Evolutionary conservation across 2,329 filamentous ascomycete species (phyloP).

Genomic region (Cytospora piceicola): DNA sequence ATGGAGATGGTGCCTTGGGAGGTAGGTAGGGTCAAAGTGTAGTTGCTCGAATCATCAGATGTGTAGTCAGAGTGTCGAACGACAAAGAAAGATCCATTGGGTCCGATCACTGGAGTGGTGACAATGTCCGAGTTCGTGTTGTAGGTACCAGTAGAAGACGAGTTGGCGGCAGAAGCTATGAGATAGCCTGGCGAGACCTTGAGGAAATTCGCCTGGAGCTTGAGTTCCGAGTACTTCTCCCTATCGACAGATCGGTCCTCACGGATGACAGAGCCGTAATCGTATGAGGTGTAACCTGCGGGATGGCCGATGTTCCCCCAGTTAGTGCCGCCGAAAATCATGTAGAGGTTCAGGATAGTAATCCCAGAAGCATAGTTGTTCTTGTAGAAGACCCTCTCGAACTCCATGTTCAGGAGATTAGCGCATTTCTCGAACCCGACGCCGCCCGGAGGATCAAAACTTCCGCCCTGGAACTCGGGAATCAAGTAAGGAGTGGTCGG

Average conservation of each 20-base stretch:
- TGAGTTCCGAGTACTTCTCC: constrained; percentile 81
- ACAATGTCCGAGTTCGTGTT: constrained; percentile 60
- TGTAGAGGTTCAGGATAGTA: constrained; percentile 74
- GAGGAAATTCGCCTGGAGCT: constrained; percentile 75
- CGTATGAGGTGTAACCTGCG: constrained; percentile 64
- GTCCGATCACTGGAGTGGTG: constrained; percentile 63
- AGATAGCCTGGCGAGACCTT: constrained; percentile 73
- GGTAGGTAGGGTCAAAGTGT: constrained; percentile 66
- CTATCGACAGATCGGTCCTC: constrained; percentile 64
- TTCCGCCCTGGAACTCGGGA: constrained; percentile 53
- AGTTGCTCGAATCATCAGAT: constrained; percentile 57
- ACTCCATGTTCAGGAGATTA: constrained; percentile 69
- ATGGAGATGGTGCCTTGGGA: constrained; percentile 58
- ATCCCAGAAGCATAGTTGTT: constrained; percentile 70
- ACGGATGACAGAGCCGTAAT: constrained; percentile 49
- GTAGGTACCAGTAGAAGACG: constrained; percentile 53
- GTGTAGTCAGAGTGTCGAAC: constrained; percentile 69
- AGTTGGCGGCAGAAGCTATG: constrained; percentile 56
- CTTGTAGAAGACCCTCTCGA: constrained; percentile 80
- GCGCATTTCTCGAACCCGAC: constrained; percentile 71
- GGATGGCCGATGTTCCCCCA: constrained; percentile 80
- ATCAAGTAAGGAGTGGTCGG: constrained; percentile 69
- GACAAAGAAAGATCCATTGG: constrained; percentile 65
- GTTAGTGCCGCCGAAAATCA: constrained; percentile 71
- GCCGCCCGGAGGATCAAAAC: constrained; percentile 77